phyloP scores from a whole-genome alignment of 2,329 filamentous ascomycete genomes.

The Aspergillus phoenicis region DNA sequence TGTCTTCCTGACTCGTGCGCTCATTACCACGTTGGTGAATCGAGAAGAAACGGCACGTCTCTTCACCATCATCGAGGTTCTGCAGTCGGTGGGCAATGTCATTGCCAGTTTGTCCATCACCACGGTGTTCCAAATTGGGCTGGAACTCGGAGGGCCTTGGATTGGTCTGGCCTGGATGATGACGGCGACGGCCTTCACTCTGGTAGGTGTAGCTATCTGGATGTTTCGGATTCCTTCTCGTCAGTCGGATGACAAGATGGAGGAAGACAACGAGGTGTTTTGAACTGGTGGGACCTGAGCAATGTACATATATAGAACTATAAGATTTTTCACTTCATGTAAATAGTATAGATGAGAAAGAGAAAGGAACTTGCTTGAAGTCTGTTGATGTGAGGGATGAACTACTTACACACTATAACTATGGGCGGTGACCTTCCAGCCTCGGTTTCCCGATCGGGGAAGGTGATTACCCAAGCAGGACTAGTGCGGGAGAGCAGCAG shows the following conservation, averaged over 20 bases:
- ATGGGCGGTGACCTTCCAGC: not conserved
- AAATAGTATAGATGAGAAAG: not conserved
- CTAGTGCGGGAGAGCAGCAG: not conserved
- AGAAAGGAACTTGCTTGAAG: not conserved
- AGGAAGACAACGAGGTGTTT: not conserved
- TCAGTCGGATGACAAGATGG: constrained; percentile 9
- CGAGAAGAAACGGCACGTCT: constrained; percentile 52
- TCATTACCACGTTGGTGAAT: constrained; percentile 53
- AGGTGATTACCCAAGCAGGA: not conserved
- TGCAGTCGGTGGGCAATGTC: constrained; percentile 52
- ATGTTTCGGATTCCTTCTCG: constrained; percentile 27
- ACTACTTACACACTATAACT: too few relatives aligned
- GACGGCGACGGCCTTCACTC: constrained; percentile 37
- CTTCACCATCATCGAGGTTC: constrained; percentile 53
- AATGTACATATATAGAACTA: not conserved
- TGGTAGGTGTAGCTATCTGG: constrained; percentile 34
- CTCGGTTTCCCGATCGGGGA: not conserved
- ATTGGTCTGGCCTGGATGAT: constrained; percentile 53
- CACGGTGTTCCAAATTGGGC: constrained; percentile 49
- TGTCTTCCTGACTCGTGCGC: constrained; percentile 48
- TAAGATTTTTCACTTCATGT: not conserved
- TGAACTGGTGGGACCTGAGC: not conserved
- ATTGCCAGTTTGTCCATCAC: constrained; percentile 52
- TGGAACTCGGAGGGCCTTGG: constrained; percentile 51
- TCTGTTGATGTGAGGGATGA: not conserved